Evolutionary conservation across 768 basidiomycete genomes (phyloP).

Genomic region (Suillus spraguei): DNA sequence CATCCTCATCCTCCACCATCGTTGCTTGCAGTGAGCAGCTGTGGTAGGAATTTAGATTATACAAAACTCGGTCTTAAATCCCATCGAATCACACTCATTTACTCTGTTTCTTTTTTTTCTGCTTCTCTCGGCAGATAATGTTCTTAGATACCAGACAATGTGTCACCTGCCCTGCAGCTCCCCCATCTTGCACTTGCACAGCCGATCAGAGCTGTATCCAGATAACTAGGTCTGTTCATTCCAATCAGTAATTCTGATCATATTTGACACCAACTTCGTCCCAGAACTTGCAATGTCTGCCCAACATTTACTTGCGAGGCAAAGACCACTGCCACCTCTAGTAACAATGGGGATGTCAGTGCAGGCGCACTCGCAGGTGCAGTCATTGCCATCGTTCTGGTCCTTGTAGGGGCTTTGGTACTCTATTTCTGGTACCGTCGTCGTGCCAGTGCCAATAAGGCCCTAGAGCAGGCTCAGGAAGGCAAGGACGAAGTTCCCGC

Average conservation of each 20-base stretch:
- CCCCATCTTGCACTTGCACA: constrained; percentile 55
- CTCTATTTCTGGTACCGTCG: constrained; percentile 70
- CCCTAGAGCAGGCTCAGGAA: constrained; percentile 36
- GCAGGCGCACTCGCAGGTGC: constrained; percentile 77
- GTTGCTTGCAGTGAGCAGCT: constrained; percentile 23
- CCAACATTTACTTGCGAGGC: constrained; percentile 53
- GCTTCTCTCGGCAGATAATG: constrained; percentile 33
- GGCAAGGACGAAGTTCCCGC: constrained; percentile 66
- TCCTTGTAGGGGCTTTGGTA: constrained; percentile 53
- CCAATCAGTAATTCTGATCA: constrained; percentile 9
- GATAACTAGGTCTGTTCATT: constrained; percentile 54
- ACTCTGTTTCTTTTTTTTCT: constrained; percentile 21
- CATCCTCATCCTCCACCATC: constrained; percentile 13
- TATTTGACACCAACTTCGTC: constrained; percentile 6
- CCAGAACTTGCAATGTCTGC: constrained; percentile 64
- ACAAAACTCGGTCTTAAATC: constrained; percentile 15
- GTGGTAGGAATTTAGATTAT: constrained; percentile 22
- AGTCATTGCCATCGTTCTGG: constrained; percentile 62
- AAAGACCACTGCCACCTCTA: constrained; percentile 18
- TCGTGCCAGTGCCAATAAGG: constrained; percentile 45
- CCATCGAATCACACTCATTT: constrained; percentile 38
- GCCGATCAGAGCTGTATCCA: constrained; percentile 59
- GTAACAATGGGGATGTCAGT: constrained; percentile 45
- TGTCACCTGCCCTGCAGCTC: constrained; percentile 50
- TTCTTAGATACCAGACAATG: constrained; percentile 46